Evolutionary conservation across 352 stramenopile genomes (phyloP).

Genomic region (Elongisporangium anandrum): DNA sequence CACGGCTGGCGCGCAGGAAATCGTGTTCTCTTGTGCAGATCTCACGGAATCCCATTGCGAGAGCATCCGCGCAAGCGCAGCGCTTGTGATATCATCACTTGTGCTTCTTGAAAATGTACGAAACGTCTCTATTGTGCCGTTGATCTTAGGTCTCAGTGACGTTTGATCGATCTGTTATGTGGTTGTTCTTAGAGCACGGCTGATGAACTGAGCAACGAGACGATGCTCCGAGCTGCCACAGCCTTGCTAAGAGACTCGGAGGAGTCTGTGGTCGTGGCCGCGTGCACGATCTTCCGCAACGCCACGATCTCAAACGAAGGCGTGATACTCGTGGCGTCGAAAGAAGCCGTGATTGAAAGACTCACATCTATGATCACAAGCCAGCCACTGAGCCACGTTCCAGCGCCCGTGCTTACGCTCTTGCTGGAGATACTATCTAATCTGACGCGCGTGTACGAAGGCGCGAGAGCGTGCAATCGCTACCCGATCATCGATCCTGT

Average conservation of each 20-base stretch:
- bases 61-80: constrained; percentile 40
- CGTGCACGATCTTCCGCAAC: constrained; percentile 51
- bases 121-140: not conserved
- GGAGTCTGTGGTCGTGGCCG: constrained; percentile 38
- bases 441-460: constrained; percentile 55
- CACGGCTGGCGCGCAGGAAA: constrained; percentile 35
- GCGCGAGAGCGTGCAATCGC: constrained; percentile 32
- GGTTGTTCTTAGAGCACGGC: constrained; percentile 12
- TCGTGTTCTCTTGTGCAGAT: constrained; percentile 52
- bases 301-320: constrained; percentile 57
- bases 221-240: constrained; percentile 44
- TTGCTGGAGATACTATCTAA: constrained; percentile 44
- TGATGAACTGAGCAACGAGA: constrained; percentile 45
- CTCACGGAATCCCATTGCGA: constrained; percentile 32
- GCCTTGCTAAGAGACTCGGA: constrained; percentile 36
- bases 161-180: too few species aligned
- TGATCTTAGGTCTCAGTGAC: not conserved
- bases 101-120: constrained; percentile 50
- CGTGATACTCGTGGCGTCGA: constrained; percentile 31
- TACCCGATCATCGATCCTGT: constrained; percentile 38
- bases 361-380: constrained; percentile 42
- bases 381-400: constrained; percentile 35
- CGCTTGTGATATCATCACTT: constrained; percentile 44
- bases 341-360: constrained; percentile 29
- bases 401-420: constrained; percentile 25